Base-by-base conservation (phyloP, 2,329 filamentous ascomycete species). In the Moelleriella libera region DNA sequence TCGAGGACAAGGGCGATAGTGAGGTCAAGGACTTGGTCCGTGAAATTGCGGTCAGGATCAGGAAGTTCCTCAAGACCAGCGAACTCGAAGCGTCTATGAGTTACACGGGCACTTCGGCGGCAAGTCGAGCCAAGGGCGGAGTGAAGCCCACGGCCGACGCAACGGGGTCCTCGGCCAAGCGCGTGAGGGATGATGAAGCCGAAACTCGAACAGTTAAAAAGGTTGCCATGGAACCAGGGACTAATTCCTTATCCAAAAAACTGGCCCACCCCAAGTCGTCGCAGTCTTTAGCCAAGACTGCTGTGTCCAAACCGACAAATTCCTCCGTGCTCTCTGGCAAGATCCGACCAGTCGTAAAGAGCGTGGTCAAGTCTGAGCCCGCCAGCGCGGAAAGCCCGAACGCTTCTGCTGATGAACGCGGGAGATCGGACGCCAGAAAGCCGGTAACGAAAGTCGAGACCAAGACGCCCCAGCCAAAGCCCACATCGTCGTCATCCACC, bases 1-100 rank as follows among this genome's bases (percentile, higher is more conserved):
- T 83, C 57, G 72, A 71, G 50, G 81, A 77, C 56, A 61, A 78
- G 55, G 82, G 78, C 30, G 80, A 85, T 55, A 71, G 75, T 0
- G 76, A 82, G 46, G 75, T 78, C 44, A 82, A 82, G 55, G 71
- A 71, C 5, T 65, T 82, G 44, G 76, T 83, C 5, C 70, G 73
- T 37, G 71, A 73, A 50, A 80, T 83, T 44, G 63, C 73, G n/a
- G 54, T 58, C 31, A 68, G 68, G n/a, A 60, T 69, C 45, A 68
- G 60, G 48, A 72, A 70, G 48, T 63, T 70, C 1, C 49, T 53
- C 45, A 67, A 60, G 49, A 46, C 53, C 6, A 51, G 49, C 7
- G 66, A 71, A 30, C 30, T 57, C 8, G 64, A 66, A 14, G 55
- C 57, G 32, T 53, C 58, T 5, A 64, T 63, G 8, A 65, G 64